These are phyloP conservation scores for Zymoseptoria ardabiliae DNA, from an alignment of 2,329 filamentous ascomycete genomes.

Conservation along the genomic window DNA sequence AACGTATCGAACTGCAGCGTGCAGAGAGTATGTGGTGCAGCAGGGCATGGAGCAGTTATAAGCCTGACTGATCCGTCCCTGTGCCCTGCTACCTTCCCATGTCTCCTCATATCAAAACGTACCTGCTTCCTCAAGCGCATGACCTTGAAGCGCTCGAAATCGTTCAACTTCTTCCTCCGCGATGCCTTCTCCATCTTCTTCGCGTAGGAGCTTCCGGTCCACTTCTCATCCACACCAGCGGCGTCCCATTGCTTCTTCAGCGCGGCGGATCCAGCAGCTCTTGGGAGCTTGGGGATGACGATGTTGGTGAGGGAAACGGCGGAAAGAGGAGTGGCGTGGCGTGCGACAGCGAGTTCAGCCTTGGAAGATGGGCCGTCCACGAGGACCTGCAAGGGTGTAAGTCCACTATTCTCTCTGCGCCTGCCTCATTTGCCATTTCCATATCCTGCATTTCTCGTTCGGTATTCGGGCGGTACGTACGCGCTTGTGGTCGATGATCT, in stretches of 20 bases:
- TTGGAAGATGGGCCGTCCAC: slow-evolving; percentile 88
- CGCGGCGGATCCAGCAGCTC: slow-evolving; percentile 71
- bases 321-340: slow-evolving; percentile 77
- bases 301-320: slow-evolving; percentile 84
- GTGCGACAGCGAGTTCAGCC: slow-evolving; percentile 70
- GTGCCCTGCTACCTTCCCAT: neutral
- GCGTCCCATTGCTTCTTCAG: slow-evolving; percentile 89
- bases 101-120: slow-evolving; percentile 30
- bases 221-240: slow-evolving; percentile 85
- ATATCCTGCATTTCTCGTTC: slow-evolving; percentile 13
- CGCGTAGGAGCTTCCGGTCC: slow-evolving; percentile 83
- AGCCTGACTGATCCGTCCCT: neutral
- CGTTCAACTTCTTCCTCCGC: slow-evolving; percentile 83
- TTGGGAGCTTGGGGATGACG: slow-evolving; percentile 77
- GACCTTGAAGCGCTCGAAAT: slow-evolving; percentile 99
- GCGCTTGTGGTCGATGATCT: slow-evolving; percentile 99
- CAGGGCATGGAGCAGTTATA: neutral
- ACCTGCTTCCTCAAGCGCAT: slow-evolving; percentile 99
- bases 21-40: neutral
- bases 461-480: slow-evolving; percentile 56
- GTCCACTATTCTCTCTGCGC: slow-evolving; percentile 10
- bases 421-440: slow-evolving; percentile 3
- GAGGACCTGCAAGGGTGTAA: slow-evolving; percentile 61
- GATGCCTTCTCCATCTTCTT: slow-evolving; percentile 83
- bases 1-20: neutral